Evolutionary conservation across 2,329 filamentous ascomycete genomes (phyloP), one percentile per base, ranked within the genome.

Genomic region (Trichoderma brevicompactum): DNA sequence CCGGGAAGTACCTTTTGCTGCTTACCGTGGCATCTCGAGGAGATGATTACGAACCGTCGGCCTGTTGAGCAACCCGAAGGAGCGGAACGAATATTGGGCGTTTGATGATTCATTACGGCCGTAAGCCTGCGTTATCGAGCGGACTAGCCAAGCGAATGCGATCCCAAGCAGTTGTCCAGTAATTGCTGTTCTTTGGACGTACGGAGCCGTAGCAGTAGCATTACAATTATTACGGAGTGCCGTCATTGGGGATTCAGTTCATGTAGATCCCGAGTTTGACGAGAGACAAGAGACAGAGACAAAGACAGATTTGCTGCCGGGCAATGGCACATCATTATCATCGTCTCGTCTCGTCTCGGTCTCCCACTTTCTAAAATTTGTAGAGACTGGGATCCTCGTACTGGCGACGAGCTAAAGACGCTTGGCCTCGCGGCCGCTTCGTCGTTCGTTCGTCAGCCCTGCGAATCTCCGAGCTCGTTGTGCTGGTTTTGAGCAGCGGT

Each of bases 401-500:
- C 23, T 28, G 23, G 23, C 23, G 23, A 28, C 23, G 23, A 28
- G 23, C 23, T 28, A 28, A 28, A 28, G n/a, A 28, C 23, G 23
- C 23, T 28, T 28, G 23, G 23, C 23, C 23, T 28, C 23, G 23
- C 32, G 55, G 55, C 60, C 41, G 49, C 60, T 44, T 65, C 68
- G 68, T 62, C 54, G 65, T 41, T 66, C 34, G 66, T 69, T 70
- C 67, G 69, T 68, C 68, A 70, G 69, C 69, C 69, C 65, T 70
- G 64, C 58, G 52, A 23, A 61, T 54, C 43, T 44, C 48, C 46
- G 60, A 36, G 43, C 52, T 43, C 36, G 38, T 56, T 56, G 44
- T n/a, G 56, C 67, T 65, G 48, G 48, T 5, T 28, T 28, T 28
- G 23, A 28, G 23, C 23, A 28, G 23, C 48, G 48, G 17, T 61